Evolutionary conservation across 1,284 basidiomycete genomes (phyloP), one percentile per base, ranked within the genome.

Genomic region (Somion occarium): DNA sequence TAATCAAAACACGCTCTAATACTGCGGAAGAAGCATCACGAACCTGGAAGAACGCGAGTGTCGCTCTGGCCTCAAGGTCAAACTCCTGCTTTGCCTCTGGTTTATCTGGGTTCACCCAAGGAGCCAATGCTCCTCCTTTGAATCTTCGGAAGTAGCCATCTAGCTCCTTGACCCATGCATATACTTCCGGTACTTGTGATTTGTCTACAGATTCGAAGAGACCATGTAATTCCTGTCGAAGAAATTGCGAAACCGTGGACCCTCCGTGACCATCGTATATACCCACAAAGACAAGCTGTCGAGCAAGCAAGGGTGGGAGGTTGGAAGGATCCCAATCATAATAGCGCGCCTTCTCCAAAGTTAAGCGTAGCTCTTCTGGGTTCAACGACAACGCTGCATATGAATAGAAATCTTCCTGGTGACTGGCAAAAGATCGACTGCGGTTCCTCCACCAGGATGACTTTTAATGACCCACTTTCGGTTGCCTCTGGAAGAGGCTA

Each of bases 71-170:
- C 62, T 93, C 90, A 38, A 96, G 66, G 53, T 91, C 88, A 65
- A 95, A 70, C 22, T 73, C 70, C 34, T 75, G 73, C 22, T 71
- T 64, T 49, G 68, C 68, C 44, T 73, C 70, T 5, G 69, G 63
- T 26, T 67, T 63, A 47, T 52, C 59, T 5, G 61, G 59, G 12
- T 73, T 64, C 45, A 82, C 71, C 88, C 88, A 91, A 12, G 87
- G 84, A 5, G 76, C 65, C 15, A 94, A 70, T 2, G 74, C 80
- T 7, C 93, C 93, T 3, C 93, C 93, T 56, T 74, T 75, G 69
- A 91, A 96, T 34, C 93, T 82, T 61, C 85, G 88, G 66, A 94
- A 93, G 68, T 96, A 97, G 3, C 93, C 93, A 5, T 89, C 89
- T 2, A 86, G 65, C 60, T 86, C 80, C 57, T 86, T 87, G 44